Conservation (phyloP, 169 alveolate species). For the Plasmodium yoelii region DNA sequence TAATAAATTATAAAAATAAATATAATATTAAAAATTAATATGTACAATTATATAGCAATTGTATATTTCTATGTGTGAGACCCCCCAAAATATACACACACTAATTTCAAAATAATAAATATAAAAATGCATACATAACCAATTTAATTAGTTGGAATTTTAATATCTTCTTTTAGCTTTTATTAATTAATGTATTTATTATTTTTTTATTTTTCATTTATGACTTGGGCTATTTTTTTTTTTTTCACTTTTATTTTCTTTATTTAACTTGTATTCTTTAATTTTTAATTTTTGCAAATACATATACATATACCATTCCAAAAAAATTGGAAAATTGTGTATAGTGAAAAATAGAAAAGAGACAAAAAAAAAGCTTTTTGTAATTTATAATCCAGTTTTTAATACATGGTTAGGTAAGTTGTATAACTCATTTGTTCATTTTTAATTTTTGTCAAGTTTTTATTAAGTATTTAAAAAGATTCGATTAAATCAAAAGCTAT, state of each 20-base stretch:
- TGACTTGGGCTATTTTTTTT: slow-evolving; percentile 3
- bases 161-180: too few species aligned
- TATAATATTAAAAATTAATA: too few species aligned
- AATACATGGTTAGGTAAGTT: not conserved
- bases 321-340: not conserved
- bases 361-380: slow-evolving; percentile 21
- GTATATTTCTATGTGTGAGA: too few species aligned
- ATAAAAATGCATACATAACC: too few species aligned
- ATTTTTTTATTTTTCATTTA: not conserved
- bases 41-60: too few species aligned
- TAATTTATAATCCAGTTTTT: not conserved
- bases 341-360: slow-evolving; percentile 8
- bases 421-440: not conserved
- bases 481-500: not conserved
- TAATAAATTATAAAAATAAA: too few species aligned
- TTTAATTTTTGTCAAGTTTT: not conserved
- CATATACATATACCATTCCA: not conserved
- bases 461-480: not conserved
- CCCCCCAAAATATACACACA: not conserved
- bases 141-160: too few species aligned
- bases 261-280: slow-evolving; percentile 9
- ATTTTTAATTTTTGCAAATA: not conserved
- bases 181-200: not conserved
- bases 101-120: not conserved
- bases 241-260: slow-evolving; percentile 10